Conservation (phyloP, 176 grass and related monocot species). For the Bolboschoenus planiculmis region DNA sequence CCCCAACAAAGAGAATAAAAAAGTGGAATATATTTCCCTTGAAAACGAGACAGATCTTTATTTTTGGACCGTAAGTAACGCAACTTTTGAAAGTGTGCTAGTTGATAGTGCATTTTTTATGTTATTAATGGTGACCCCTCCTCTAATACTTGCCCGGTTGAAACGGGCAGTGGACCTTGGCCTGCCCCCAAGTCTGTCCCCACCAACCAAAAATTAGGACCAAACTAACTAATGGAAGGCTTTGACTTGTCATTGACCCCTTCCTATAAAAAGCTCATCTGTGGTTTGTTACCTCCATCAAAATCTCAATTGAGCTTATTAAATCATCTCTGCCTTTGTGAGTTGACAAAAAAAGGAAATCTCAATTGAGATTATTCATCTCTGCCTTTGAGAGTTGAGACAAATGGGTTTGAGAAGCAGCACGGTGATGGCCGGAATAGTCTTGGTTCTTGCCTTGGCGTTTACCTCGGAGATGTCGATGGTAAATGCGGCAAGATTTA, state of each 20-base stretch:
- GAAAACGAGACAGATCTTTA: constrained; percentile 3
- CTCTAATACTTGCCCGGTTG: background rate
- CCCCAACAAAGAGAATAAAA: background rate
- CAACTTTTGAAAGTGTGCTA: background rate
- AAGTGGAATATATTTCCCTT: background rate
- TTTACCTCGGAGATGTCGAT: constrained; percentile 10
- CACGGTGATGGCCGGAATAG: background rate
- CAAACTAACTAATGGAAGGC: background rate
- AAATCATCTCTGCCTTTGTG: background rate
- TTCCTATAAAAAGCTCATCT: constrained; percentile 2
- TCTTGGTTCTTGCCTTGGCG: background rate
- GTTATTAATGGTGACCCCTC: constrained; percentile 4
- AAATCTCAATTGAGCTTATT: background rate
- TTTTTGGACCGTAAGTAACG: background rate
- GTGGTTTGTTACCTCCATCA: background rate
- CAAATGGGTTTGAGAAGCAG: background rate
- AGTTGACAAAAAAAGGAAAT: too few species aligned
- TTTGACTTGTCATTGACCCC: constrained; percentile 11
- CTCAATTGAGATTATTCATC: background rate
- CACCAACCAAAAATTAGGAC: constrained; percentile 9
- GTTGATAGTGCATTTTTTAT: background rate
- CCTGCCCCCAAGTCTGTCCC: background rate
- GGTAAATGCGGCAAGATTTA: constrained; percentile 39
- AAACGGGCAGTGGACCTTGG: constrained; percentile 9
- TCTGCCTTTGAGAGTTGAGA: background rate